Evolutionary conservation across 2,329 filamentous ascomycete genomes (phyloP), one percentile per base, ranked within the genome.

Genomic region (Clonostachys solani): DNA sequence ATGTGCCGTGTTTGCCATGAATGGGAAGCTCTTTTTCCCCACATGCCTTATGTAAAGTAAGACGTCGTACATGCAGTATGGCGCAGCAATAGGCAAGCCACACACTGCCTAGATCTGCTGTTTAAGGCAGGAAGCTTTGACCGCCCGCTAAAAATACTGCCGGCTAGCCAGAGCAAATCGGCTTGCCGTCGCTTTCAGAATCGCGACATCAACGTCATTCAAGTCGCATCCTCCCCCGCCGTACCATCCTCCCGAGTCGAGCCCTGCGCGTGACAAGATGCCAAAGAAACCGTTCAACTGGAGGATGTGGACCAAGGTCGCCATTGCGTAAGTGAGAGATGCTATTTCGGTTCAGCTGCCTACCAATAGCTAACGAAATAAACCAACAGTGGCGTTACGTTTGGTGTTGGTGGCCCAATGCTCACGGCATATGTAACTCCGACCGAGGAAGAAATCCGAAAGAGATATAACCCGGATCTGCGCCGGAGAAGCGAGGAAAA

Each of bases 391-490:
- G 89, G 88, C 56, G 76, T 74, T 40, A 67, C 76, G 42, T 75
- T 94, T 57, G 85, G 83, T 60, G 77, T 96, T 50, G 94, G 94
- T 45, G 94, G 94, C 5, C 94, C 94, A 19, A 86, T 87, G 15
- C 72, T 97, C 46, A 87, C 92, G 40, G 81, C 85, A 69, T 95
- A 84, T 65, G 72, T 95, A 42, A 80, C 80, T 42, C 94, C 94
- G 3, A 86, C 87, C 12, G 91, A 96, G 57, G 94, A 96, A 67
- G 91, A 97, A 71, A 78, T 99, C 40, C 91, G 95, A 75, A 77
- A 89, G 72, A 83, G 79, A 67, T 97, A 97, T 73, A 97, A 92
- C 66, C 92, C 92, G 1, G 94, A 97, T 34, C 79, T 99, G n/a
- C 88, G 94, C 63, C 88, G 89, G 66, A 82, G 87, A 60, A 91